Conservation (phyloP, 306 rosid species). For the Castanea mollissima region DNA sequence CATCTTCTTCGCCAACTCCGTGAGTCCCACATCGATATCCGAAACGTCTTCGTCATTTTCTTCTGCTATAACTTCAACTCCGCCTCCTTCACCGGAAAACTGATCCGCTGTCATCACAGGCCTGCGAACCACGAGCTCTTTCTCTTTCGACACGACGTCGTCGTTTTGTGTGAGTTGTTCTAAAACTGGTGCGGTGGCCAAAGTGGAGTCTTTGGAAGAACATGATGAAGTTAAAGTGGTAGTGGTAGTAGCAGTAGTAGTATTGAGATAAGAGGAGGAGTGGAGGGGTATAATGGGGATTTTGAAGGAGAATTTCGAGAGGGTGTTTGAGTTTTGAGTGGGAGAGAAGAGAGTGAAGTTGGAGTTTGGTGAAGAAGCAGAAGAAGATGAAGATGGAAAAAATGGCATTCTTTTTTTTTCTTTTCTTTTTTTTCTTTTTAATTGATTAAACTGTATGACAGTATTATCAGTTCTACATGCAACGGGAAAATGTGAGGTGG, state of each 20-base stretch:
- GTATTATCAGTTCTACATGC: slow-evolving; percentile 9
- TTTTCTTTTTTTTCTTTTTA: slow-evolving; percentile 23
- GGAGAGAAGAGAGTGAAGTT: slow-evolving; percentile 54
- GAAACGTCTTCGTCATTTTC: neutral
- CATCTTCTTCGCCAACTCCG: slow-evolving; percentile 72
- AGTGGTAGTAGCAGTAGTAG: slow-evolving; percentile 1
- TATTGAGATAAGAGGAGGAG: slow-evolving; percentile 26
- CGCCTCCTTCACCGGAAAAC: slow-evolving; percentile 28
- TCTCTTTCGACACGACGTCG: slow-evolving; percentile 21
- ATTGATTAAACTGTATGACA: slow-evolving; percentile 37
- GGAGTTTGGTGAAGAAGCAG: slow-evolving; percentile 43
- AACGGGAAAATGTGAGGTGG: slow-evolving; percentile 33
- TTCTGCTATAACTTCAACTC: neutral
- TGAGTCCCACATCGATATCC: slow-evolving; percentile 49
- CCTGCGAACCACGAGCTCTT: slow-evolving; percentile 62
- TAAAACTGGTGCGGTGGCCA: slow-evolving; percentile 34
- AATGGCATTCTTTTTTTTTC: slow-evolving; percentile 46
- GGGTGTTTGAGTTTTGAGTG: slow-evolving; percentile 41
- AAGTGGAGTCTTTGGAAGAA: slow-evolving; percentile 45
- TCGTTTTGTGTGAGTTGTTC: slow-evolving; percentile 4
- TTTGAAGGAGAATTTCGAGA: slow-evolving; percentile 47
- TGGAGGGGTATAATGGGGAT: slow-evolving; percentile 44
- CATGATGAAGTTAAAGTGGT: slow-evolving; percentile 13
- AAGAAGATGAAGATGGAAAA: slow-evolving; percentile 30
- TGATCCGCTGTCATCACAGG: slow-evolving; percentile 51